These are phyloP conservation scores for Tylopilus sp. DNA, from an alignment of 1,284 basidiomycete genomes.

Conservation along the genomic window DNA sequence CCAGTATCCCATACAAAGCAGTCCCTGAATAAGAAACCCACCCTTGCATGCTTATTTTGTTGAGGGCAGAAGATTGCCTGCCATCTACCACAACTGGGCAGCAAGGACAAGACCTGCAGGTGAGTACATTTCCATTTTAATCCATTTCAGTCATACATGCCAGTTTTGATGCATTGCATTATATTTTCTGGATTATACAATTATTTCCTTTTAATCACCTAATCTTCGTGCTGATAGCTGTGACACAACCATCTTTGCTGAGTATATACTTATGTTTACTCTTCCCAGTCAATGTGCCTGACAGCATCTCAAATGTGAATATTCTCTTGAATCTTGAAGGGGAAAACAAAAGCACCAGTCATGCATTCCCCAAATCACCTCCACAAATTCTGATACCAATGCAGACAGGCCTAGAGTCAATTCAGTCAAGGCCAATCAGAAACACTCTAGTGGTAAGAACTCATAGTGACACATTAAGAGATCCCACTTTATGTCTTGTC, in stretches of 20 bases:
- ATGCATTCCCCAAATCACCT: conserved; percentile 31
- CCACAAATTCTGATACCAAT: conserved; percentile 26
- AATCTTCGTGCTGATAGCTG: conserved; percentile 22
- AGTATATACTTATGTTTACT: conserved; percentile 18
- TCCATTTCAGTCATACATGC: conserved; percentile 11
- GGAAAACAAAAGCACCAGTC: conserved; percentile 56
- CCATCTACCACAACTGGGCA: conserved; percentile 50
- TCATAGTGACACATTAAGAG: conserved; percentile 14
- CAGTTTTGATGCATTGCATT: conserved; percentile 3
- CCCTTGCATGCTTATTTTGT: conserved; percentile 61
- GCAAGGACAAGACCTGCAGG: conserved; percentile 60
- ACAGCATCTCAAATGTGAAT: conserved; percentile 57
- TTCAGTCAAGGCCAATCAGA: conserved; percentile 25
- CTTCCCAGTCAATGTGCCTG: conserved; percentile 57
- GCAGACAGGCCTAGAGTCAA: conserved; percentile 22
- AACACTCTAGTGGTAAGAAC: conserved; percentile 31
- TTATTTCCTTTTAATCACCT: conserved; percentile 25
- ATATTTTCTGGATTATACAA: not conserved
- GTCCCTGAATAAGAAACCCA: conserved; percentile 46
- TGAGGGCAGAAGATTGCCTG: conserved; percentile 65
- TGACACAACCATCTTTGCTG: conserved; percentile 8
- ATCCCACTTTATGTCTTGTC: conserved; percentile 4
- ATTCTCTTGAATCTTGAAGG: conserved; percentile 56
- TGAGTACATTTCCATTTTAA: conserved; percentile 39
- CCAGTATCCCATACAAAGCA: conserved; percentile 24